phyloP scores from a whole-genome alignment of 2,329 filamentous ascomycete genomes.

The Alternaria angustiovoidea region DNA sequence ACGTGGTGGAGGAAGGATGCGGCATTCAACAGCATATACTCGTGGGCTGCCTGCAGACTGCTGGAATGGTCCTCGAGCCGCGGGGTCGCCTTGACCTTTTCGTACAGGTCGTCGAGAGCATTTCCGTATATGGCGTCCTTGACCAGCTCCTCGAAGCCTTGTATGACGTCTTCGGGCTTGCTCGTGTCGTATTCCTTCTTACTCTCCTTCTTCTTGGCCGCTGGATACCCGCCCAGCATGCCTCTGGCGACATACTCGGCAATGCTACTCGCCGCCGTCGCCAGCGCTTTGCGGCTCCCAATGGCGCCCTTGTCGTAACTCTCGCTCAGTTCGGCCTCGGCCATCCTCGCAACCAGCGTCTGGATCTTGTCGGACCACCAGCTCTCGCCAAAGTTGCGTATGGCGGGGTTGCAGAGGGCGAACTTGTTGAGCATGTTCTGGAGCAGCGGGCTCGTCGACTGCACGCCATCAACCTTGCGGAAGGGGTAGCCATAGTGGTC shows the following conservation, averaged over 20 bases:
- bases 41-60: constrained; percentile 69
- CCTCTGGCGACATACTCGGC: constrained; percentile 75
- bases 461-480: constrained; percentile 53
- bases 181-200: constrained; percentile 63
- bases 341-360: constrained; percentile 56
- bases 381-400: constrained; percentile 65
- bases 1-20: constrained; percentile 78
- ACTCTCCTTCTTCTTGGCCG: constrained; percentile 44
- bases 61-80: constrained; percentile 71
- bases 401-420: constrained; percentile 70
- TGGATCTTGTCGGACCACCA: constrained; percentile 55
- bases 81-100: constrained; percentile 66
- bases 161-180: constrained; percentile 67
- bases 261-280: constrained; percentile 74
- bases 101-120: constrained; percentile 70
- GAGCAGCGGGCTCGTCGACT: constrained; percentile 68
- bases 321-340: constrained; percentile 75
- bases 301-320: constrained; percentile 82
- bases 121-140: constrained; percentile 73
- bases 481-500: constrained; percentile 76
- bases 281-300: constrained; percentile 76
- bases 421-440: constrained; percentile 73
- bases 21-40: constrained; percentile 74
- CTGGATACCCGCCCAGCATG: constrained; percentile 67
- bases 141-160: constrained; percentile 72